phyloP scores from a whole-genome alignment of 2,329 filamentous ascomycete species.

The Colletotrichum aenigma region DNA sequence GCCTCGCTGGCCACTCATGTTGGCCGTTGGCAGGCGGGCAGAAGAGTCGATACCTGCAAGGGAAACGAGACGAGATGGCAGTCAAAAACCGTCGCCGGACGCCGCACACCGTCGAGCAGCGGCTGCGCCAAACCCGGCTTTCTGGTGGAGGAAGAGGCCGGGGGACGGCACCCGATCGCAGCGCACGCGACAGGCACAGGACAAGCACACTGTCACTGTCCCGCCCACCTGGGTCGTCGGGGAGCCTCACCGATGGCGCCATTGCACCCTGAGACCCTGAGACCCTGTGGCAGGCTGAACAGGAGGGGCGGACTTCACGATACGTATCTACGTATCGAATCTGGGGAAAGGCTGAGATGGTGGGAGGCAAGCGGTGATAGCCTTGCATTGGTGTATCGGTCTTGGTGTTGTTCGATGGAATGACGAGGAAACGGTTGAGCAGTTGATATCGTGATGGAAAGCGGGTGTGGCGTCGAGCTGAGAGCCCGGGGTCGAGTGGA shows the following conservation, averaged over 20 bases:
- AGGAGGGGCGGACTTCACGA: conserved; percentile 12
- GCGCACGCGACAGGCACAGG: not conserved
- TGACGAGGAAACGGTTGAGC: not conserved
- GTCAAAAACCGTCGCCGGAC: not conserved
- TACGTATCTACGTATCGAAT: conserved; percentile 21
- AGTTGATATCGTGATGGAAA: not conserved
- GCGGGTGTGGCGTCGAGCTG: not conserved
- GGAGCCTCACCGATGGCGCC: conserved; percentile 13
- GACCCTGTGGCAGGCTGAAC: conserved; percentile 6
- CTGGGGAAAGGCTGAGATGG: conserved; percentile 19
- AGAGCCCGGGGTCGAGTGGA: not conserved
- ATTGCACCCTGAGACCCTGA: conserved; percentile 15
- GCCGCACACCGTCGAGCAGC: not conserved
- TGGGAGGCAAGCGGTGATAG: not conserved
- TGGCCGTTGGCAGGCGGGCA: not conserved
- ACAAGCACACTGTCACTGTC: conserved; percentile 6
- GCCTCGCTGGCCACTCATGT: not conserved
- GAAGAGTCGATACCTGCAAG: not conserved
- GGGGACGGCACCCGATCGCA: conserved; percentile 1
- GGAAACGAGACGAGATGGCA: not conserved
- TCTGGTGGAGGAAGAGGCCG: not conserved
- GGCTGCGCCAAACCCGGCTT: conserved; percentile 3
- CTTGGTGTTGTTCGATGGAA: not conserved
- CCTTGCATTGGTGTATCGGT: conserved; percentile 4
- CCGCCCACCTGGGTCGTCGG: conserved; percentile 12